A percentile compares a stretch with the other conserved stretches of the same genome.
These are phyloP conservation scores for Metrosideros polymorpha DNA, from an alignment of 441 rosid genomes.

Conservation along the genomic window DNA sequence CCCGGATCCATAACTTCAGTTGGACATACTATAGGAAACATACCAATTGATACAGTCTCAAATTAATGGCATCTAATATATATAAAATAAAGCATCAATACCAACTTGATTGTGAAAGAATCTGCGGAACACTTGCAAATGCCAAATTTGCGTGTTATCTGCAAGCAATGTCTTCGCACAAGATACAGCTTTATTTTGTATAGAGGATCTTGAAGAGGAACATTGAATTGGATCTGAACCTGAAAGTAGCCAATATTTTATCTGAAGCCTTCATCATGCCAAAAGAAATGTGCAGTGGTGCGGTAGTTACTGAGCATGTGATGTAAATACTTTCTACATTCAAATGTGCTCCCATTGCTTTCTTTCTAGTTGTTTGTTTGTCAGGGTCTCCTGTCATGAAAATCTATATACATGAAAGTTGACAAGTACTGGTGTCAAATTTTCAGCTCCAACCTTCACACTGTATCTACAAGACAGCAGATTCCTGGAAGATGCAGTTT, in stretches of 20 bases:
- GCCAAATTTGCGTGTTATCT: slow-evolving; percentile 23
- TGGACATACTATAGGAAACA: neutral
- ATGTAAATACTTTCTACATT: neutral
- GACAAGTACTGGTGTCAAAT: neutral
- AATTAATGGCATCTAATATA: neutral
- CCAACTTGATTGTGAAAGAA: slow-evolving; percentile 66
- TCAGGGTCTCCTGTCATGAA: neutral
- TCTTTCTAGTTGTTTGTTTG: neutral
- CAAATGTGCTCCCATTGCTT: neutral
- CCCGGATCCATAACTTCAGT: neutral
- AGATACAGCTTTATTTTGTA: slow-evolving; percentile 43
- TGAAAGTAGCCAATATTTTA: slow-evolving; percentile 7
- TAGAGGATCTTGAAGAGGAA: slow-evolving; percentile 42
- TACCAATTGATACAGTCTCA: neutral
- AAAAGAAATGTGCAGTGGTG: neutral
- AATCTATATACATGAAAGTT: neutral
- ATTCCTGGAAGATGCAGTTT: neutral
- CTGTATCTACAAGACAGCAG: neutral
- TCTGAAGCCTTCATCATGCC: neutral
- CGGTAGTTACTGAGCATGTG: neutral
- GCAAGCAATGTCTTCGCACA: slow-evolving; percentile 35
- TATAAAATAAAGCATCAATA: slow-evolving; percentile 11
- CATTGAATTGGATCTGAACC: slow-evolving; percentile 47
- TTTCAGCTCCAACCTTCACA: neutral
- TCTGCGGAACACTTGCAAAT: slow-evolving; percentile 27